Base-by-base conservation (phyloP, 805 yeast species). In the Starmerella stellata region DNA sequence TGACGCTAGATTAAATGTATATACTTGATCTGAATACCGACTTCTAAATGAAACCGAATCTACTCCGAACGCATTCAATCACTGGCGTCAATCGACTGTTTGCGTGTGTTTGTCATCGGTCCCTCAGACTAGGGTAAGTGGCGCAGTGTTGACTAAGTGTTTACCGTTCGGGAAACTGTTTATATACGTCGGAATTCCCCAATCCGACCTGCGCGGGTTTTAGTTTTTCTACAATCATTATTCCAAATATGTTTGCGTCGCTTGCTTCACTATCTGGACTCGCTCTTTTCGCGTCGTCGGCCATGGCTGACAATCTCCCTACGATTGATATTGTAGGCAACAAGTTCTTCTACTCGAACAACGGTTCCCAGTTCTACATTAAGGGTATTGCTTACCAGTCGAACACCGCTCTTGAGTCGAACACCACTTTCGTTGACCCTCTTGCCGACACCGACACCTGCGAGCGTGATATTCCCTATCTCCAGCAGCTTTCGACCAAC, bases 321-420 rank as follows among this genome's bases (percentile, higher is more conserved):
- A 48, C 70, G 8, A 70, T 81, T 42, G 77, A 72, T 42, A 66
- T 76, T 18, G 60, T 63, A 21, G 90, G 87, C 5, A 76, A 70
- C 64, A 76, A 78, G 58, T 82, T 87, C 59, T 82, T 77, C 59
- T 70, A 72, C 59, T 60, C 75, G 16, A 65, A 64, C 47, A 71
- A 75, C 47, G 87, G 83, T 9, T 69, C 78, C 32, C 93, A 81
- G 61, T 85, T 85, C 61, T 85, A 74, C 59, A 69, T 85, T 52
- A 75, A 73, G 52, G 95, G 95, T 48, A 69, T 82, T 37, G 93
- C 93, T 0, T 82, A 83, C 60, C 95, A 83, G 60, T 74, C 76
- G 33, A 69, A 74, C 48, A 21, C 41, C 7, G 65, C 74, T 13
- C 69, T 70, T 38, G 64, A 63, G 45, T 17, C 32, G 25, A 21